phyloP scores from a whole-genome alignment of 495 filamentous ascomycete genomes.

The Entonaema liquescens region DNA sequence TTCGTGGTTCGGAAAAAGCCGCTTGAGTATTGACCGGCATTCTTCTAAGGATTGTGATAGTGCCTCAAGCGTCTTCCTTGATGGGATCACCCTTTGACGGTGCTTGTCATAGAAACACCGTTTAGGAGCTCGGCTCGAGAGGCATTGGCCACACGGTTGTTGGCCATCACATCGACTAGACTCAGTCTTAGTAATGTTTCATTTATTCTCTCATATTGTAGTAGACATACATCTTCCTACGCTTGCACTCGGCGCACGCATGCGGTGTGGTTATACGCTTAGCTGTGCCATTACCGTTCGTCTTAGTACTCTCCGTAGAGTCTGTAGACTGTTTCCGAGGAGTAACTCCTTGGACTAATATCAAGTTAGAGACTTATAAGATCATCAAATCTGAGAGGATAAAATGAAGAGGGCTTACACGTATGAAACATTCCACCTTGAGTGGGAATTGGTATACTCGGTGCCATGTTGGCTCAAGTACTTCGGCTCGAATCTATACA shows the following conservation, averaged over 20 bases:
- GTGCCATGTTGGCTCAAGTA: conserved; percentile 52
- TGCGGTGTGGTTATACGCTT: conserved; percentile 64
- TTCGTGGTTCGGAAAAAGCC: conserved; percentile 63
- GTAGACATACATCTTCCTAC: conserved; percentile 62
- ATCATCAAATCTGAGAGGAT: not conserved
- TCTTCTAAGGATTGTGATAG: conserved; percentile 66
- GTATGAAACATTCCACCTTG: conserved; percentile 65
- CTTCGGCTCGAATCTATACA: conserved; percentile 20
- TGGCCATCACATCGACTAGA: conserved; percentile 64
- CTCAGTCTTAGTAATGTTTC: conserved; percentile 37
- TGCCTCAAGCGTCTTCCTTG: conserved; percentile 66
- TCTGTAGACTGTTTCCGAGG: conserved; percentile 57
- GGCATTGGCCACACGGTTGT: conserved; percentile 66
- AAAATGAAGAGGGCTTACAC: conserved; percentile 44
- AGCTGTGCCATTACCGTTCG: conserved; percentile 49
- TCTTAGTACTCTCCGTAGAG: conserved; percentile 55
- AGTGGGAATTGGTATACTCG: conserved; percentile 56
- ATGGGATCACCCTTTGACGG: conserved; percentile 65
- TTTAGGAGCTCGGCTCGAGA: conserved; percentile 65
- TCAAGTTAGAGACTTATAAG: conserved; percentile 34
- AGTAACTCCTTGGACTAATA: conserved; percentile 57
- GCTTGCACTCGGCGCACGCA: conserved; percentile 67
- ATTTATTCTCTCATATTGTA: conserved; percentile 7
- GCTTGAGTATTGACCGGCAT: conserved; percentile 64
- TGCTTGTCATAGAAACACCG: conserved; percentile 69